A percentile compares a stretch with the other conserved stretches of the same genome.
Conservation (phyloP, 2,329 filamentous ascomycete genomes). For the Celoporthe dispersa region DNA sequence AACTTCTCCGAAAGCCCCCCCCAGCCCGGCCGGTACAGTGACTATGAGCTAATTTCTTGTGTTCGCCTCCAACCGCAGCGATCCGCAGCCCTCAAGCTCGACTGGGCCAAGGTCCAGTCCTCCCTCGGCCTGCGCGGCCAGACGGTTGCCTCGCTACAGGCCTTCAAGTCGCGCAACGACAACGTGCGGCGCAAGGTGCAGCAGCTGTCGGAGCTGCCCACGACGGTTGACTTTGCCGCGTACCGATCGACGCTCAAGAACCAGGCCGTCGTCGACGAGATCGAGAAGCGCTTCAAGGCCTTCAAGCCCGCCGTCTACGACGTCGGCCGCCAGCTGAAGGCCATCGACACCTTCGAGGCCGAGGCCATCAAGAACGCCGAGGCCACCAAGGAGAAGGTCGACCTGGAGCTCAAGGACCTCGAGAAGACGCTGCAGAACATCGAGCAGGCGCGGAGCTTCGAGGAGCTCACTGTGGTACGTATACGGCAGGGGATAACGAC, state of each 20-base stretch:
- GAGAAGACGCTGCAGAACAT: conserved; percentile 97
- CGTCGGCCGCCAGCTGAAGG: conserved; percentile 91
- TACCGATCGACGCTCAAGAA: conserved; percentile 96
- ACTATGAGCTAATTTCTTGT: conserved; percentile 60
- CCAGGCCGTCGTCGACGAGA: conserved; percentile 91
- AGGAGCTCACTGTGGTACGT: conserved; percentile 96
- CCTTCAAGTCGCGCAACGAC: conserved; percentile 99
- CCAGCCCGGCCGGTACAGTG: not conserved
- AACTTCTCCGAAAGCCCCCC: conserved; percentile 10
- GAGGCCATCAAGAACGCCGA: conserved; percentile 97
- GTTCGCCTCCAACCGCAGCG: conserved; percentile 63
- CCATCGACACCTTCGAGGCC: conserved; percentile 96
- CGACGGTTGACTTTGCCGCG: conserved; percentile 87
- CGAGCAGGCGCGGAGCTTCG: conserved; percentile 91
- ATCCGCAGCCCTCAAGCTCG: conserved; percentile 98
- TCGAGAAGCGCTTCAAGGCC: conserved; percentile 89
- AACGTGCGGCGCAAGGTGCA: conserved; percentile 94
- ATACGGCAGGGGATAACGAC: conserved; percentile 28
- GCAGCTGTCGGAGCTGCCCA: conserved; percentile 80
- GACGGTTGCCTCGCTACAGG: conserved; percentile 86
- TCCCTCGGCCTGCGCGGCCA: conserved; percentile 96
- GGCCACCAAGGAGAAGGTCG: conserved; percentile 95
- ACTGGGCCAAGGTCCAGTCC: conserved; percentile 94
- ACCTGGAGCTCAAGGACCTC: conserved; percentile 91
- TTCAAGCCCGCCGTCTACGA: conserved; percentile 97